These are phyloP conservation scores for Syncephalastrum monosporum DNA, from an alignment of 371 early-diverging fungal genomes.

Conservation along the genomic window DNA sequence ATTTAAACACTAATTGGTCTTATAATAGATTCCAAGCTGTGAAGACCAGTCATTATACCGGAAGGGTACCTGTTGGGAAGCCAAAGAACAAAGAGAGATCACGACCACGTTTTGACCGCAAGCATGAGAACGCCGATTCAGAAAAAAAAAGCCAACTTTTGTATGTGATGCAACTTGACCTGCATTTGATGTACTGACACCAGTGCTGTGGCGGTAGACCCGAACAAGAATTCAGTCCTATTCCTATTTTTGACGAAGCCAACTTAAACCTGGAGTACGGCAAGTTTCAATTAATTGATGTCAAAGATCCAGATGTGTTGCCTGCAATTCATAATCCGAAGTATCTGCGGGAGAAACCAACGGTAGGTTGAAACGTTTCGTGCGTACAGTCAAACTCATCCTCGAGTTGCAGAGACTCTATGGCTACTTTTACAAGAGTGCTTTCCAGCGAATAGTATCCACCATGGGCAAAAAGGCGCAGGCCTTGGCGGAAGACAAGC, in stretches of 20 bases:
- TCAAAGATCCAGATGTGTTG: conserved; percentile 19
- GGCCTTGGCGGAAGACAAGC: background rate
- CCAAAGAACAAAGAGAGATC: background rate
- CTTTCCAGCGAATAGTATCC: conserved; percentile 13
- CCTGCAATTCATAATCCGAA: conserved; percentile 12
- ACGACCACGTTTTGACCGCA: too few species aligned
- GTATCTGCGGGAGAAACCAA: background rate
- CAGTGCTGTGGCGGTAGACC: too few species aligned
- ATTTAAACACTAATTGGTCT: background rate
- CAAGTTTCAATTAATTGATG: conserved; percentile 23
- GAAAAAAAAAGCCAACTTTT: background rate
- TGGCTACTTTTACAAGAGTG: conserved; percentile 33
- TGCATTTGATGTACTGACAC: too few species aligned
- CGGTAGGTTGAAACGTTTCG: background rate
- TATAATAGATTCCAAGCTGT: conserved; percentile 13
- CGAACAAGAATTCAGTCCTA: too few species aligned
- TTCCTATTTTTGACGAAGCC: conserved; percentile 19
- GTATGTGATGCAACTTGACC: background rate
- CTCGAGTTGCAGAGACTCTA: background rate
- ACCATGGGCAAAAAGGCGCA: conserved; percentile 6
- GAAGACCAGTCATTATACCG: background rate
- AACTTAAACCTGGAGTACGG: background rate
- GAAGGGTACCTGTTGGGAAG: background rate
- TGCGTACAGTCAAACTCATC: background rate
- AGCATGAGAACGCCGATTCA: background rate